Conservation (phyloP, 306 rosid genomes). For the Quercus gilva region DNA sequence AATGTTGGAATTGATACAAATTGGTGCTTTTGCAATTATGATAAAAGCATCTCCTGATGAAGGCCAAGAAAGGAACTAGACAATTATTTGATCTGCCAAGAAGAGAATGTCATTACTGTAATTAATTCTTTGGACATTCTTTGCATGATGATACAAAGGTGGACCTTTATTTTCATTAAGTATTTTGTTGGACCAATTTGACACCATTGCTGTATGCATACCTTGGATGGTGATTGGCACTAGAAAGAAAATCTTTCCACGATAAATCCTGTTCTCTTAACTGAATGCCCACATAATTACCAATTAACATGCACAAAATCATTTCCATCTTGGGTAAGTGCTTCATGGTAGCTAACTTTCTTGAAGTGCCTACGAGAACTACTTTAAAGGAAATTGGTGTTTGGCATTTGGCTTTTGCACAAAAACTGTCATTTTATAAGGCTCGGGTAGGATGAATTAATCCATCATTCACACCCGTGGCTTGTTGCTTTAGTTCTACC, state of each 20-base stretch:
- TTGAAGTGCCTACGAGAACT: not conserved
- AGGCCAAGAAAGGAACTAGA: too few relatives aligned
- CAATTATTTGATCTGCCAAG: slow-evolving; percentile 55
- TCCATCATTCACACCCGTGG: not conserved
- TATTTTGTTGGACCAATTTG: not conserved
- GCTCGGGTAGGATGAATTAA: not conserved
- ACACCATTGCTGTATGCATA: slow-evolving; percentile 14
- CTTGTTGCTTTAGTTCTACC: not conserved
- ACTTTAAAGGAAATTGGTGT: not conserved
- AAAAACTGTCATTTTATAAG: not conserved
- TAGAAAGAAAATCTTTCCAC: slow-evolving; percentile 71
- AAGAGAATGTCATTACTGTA: slow-evolving; percentile 3
- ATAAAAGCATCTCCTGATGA: too few relatives aligned
- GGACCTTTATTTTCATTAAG: not conserved
- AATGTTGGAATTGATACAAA: too few relatives aligned
- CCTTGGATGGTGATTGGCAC: slow-evolving; percentile 40
- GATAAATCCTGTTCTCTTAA: slow-evolving; percentile 61
- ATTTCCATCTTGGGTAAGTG: not conserved
- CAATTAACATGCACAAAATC: slow-evolving; percentile 23
- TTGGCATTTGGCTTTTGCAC: not conserved
- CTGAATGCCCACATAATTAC: slow-evolving; percentile 46
- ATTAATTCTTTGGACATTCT: not conserved
- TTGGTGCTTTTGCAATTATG: too few relatives aligned
- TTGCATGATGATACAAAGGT: not conserved
- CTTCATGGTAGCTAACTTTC: not conserved